phyloP scores from a whole-genome alignment of 1,139 yeast genomes.

The Yamadazyma spencermartinsiae region DNA sequence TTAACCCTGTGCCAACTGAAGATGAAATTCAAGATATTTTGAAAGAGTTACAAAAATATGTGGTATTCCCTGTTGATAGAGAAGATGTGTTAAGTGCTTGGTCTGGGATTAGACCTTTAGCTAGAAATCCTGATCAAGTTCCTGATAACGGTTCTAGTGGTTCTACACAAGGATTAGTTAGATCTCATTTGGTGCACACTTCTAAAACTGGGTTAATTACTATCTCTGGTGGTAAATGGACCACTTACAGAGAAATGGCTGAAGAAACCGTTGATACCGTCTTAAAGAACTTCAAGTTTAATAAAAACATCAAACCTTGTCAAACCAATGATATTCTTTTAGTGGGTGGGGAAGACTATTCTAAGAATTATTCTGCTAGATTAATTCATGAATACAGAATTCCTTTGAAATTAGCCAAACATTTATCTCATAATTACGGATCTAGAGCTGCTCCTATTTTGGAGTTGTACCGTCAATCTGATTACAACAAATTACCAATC shows the following conservation, averaged over 20 bases:
- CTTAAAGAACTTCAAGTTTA: slow-evolving; percentile 51
- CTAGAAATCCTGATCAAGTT: slow-evolving; percentile 74
- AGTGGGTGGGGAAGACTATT: slow-evolving; percentile 72
- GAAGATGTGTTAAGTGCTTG: slow-evolving; percentile 93
- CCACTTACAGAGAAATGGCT: slow-evolving; percentile 97
- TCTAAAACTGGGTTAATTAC: slow-evolving; percentile 79
- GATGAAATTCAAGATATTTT: slow-evolving; percentile 88
- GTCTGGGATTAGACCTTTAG: slow-evolving; percentile 96
- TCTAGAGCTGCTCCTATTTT: slow-evolving; percentile 82
- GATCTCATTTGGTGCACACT: slow-evolving; percentile 80
- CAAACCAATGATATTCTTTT: slow-evolving; percentile 62
- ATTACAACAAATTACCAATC: slow-evolving; percentile 60
- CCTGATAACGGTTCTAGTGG: slow-evolving; percentile 42
- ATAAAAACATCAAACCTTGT: slow-evolving; percentile 51
- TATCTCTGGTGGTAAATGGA: slow-evolving; percentile 98
- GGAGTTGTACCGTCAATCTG: slow-evolving; percentile 56
- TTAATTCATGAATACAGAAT: slow-evolving; percentile 77
- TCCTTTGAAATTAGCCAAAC: slow-evolving; percentile 76
- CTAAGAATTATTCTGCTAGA: slow-evolving; percentile 72
- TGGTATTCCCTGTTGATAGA: slow-evolving; percentile 84
- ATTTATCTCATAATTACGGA: slow-evolving; percentile 85
- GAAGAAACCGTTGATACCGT: slow-evolving; percentile 86
- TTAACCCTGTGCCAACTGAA: slow-evolving; percentile 83
- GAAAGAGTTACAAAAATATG: slow-evolving; percentile 84
- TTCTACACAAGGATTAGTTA: slow-evolving; percentile 66